Conservation (phyloP, 768 basidiomycete species). For the Kondoa subrosea region DNA sequence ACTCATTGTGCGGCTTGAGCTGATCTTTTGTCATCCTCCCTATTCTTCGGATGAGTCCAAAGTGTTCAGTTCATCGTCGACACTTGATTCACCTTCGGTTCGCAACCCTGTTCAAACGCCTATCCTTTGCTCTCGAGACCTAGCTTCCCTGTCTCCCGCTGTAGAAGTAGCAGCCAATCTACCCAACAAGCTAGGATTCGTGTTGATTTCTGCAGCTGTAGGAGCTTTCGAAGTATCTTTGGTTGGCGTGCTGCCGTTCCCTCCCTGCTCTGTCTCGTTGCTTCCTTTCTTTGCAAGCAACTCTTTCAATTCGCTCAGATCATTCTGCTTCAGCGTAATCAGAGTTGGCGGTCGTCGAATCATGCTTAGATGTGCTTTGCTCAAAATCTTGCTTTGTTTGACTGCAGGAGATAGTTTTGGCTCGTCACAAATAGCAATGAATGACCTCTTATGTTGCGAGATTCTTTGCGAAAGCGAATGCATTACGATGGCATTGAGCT, state of each 20-base stretch:
- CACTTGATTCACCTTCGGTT: background rate
- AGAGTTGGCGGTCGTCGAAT: background rate
- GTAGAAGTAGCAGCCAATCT: background rate
- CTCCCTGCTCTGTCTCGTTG: background rate
- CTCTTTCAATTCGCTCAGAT: slow-evolving; percentile 1
- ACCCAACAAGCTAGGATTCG: background rate
- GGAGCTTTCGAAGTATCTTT: background rate
- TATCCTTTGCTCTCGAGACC: slow-evolving; percentile 3
- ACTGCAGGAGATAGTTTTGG: too few relatives aligned
- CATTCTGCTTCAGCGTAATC: background rate
- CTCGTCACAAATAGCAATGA: too few relatives aligned
- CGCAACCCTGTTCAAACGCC: background rate
- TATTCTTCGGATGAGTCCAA: background rate
- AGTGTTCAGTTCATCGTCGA: background rate
- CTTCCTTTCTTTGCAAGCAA: background rate
- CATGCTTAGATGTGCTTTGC: background rate
- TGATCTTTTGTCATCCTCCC: background rate
- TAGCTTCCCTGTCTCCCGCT: background rate
- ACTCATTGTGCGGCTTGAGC: background rate
- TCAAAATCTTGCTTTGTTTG: too few relatives aligned
- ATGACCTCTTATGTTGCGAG: too few relatives aligned
- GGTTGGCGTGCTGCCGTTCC: background rate
- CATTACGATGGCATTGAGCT: background rate
- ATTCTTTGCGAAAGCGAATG: too few relatives aligned
- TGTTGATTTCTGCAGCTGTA: background rate